Evolutionary conservation across 768 basidiomycete genomes (phyloP).

Genomic region (Boletus tylopilopsis): DNA sequence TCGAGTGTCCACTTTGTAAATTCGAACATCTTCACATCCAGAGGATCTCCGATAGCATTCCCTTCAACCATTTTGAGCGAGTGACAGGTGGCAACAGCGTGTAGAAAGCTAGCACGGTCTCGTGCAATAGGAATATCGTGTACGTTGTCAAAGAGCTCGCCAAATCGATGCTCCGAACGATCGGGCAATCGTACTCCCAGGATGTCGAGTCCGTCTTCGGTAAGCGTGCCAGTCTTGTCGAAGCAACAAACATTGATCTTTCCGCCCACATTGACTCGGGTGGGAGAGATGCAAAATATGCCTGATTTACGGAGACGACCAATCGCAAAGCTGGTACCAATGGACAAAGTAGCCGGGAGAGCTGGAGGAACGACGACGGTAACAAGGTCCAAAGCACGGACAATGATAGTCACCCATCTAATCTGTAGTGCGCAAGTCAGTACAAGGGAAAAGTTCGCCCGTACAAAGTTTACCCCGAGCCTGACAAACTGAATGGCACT

Average conservation of each 20-base stretch:
- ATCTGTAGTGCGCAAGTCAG: constrained; percentile 46
- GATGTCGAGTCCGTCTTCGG: constrained; percentile 96
- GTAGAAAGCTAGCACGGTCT: constrained; percentile 80
- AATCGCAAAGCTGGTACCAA: constrained; percentile 95
- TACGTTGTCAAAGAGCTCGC: constrained; percentile 84
- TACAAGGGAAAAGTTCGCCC: background rate
- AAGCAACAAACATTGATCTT: constrained; percentile 98
- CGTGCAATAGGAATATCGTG: constrained; percentile 73
- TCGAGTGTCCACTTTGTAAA: constrained; percentile 96
- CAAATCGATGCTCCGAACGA: constrained; percentile 71
- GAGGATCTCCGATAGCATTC: constrained; percentile 88
- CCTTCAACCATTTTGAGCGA: constrained; percentile 88
- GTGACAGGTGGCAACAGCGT: constrained; percentile 95
- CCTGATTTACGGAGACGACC: constrained; percentile 79
- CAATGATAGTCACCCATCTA: constrained; percentile 82
- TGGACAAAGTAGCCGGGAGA: constrained; percentile 93
- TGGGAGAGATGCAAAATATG: constrained; percentile 96
- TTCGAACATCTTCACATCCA: constrained; percentile 97
- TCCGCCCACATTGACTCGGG: constrained; percentile 90
- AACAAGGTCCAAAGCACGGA: constrained; percentile 91
- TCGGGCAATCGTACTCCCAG: constrained; percentile 89
- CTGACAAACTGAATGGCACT: constrained; percentile 90
- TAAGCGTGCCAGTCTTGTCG: constrained; percentile 98
- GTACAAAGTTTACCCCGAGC: constrained; percentile 60
- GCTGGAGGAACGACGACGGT: constrained; percentile 98